Evolutionary conservation across 2,329 filamentous ascomycete species (phyloP), one percentile per base, ranked within the genome.

Genomic region (Dothistroma septosporum): DNA sequence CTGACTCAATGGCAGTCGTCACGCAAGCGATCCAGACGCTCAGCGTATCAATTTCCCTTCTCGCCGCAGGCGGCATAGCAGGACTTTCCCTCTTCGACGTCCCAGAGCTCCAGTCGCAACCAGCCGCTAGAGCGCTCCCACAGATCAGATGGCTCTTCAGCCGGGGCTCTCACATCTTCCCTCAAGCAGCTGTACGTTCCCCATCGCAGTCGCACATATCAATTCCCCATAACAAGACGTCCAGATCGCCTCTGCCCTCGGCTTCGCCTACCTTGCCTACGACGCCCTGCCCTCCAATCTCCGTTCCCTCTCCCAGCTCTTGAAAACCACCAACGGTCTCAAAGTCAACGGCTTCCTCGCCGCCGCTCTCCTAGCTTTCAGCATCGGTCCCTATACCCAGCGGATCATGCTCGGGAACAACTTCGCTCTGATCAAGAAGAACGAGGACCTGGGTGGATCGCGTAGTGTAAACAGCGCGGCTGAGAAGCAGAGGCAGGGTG

Each of bases 361-460:
- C 16, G 70, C 70, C 9, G 64, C 66, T 1, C 32, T 66, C 16
- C 53, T 70, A 19, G 61, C 62, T 1, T 50, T 70, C 55, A 62
- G 61, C 49, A 70, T 70, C n/a, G 69, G 53, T 1, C 67, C 68
- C 0, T 67, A 59, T 10, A 71, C 70, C 10, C n/a, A 19, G 19
- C 49, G 37, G 0, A 19, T 66, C 19, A 70, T 71, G 70, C 55
- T 70, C 2, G 61, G 66, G 8, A 70, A 68, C 46, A 71, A 70
- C 55, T 71, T 71, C 54, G 58, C 64, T 1, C 54, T 70, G n/a
- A 71, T 72, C 44, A 58, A 70, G 58, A 62, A 67, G 58, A 72
- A 70, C 32, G 69, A 68, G 33, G 58, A 62, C 19, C 41, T 64
- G 10, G 69, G 69, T 11, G 69, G 69, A 11, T 64, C 68, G 9